Conservation (phyloP, 2,329 filamentous ascomycete species). For the Didymella pinodella region DNA sequence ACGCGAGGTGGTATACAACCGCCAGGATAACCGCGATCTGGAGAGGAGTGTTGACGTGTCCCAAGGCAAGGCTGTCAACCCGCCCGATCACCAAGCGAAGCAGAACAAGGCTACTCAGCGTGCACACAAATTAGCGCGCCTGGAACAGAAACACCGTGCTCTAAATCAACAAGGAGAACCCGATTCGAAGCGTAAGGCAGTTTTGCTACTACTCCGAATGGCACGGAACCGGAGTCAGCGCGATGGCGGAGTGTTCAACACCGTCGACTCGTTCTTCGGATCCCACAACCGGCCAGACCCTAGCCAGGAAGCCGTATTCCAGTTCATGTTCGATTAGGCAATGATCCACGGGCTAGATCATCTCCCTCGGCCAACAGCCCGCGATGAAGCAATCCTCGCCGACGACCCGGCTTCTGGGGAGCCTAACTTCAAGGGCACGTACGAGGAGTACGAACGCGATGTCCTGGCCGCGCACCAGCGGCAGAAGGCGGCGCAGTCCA, state of each 20-base stretch:
- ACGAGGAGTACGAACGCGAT: neutral
- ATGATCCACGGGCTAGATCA: neutral
- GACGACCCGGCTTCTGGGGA: neutral
- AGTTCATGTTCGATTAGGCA: too few relatives aligned
- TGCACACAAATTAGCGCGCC: neutral
- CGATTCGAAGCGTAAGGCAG: neutral
- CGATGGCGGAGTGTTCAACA: neutral
- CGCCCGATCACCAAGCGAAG: neutral
- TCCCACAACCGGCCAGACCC: too few relatives aligned
- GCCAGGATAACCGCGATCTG: neutral
- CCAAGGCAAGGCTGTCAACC: neutral
- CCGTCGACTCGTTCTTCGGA: neutral
- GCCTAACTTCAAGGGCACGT: neutral
- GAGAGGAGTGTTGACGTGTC: neutral
- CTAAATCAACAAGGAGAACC: neutral
- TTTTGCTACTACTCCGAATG: neutral
- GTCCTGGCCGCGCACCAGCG: neutral
- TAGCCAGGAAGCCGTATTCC: too few relatives aligned
- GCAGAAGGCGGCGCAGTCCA: neutral
- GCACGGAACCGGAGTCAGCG: neutral
- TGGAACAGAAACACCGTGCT: conserved; percentile 3
- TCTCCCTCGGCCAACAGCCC: neutral
- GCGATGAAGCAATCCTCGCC: neutral
- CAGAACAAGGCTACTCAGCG: neutral
- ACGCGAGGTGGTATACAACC: neutral